These are phyloP conservation scores for Comarum palustre DNA, from an alignment of 306 rosid species.

Conservation along the genomic window DNA sequence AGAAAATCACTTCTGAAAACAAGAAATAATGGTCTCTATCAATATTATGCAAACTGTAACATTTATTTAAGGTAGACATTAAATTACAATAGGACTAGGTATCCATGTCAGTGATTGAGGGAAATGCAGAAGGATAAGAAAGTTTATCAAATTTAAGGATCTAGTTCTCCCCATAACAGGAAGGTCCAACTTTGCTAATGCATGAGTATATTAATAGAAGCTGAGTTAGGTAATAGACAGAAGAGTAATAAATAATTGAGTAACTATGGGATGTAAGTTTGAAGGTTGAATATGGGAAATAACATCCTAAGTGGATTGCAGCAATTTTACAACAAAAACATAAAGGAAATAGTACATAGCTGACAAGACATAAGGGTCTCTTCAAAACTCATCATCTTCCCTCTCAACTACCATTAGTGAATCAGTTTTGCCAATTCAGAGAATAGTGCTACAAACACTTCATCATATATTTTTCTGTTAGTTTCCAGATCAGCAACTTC, in stretches of 20 bases:
- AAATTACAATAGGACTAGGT: neutral
- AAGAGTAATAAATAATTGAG: neutral
- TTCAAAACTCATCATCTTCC: neutral
- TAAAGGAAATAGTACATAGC: neutral
- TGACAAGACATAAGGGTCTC: neutral
- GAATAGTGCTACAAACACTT: neutral
- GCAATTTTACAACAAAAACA: neutral
- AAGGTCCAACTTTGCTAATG: neutral
- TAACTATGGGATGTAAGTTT: neutral
- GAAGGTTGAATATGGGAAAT: neutral
- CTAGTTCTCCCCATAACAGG: neutral
- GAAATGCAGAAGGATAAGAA: neutral
- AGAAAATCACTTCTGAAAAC: conserved; percentile 84
- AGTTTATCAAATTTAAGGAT: neutral
- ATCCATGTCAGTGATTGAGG: neutral
- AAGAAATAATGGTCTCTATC: conserved; percentile 18
- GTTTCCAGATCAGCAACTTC: neutral
- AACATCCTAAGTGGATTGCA: neutral
- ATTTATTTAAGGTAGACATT: neutral
- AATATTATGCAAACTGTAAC: neutral
- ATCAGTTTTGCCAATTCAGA: neutral
- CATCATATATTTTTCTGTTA: neutral
- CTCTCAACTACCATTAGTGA: neutral
- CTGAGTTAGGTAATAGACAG: neutral
- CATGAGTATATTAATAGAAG: neutral